These are phyloP conservation scores for Ascochyta fabae DNA, from an alignment of 2,329 filamentous ascomycete genomes.

Conservation along the genomic window DNA sequence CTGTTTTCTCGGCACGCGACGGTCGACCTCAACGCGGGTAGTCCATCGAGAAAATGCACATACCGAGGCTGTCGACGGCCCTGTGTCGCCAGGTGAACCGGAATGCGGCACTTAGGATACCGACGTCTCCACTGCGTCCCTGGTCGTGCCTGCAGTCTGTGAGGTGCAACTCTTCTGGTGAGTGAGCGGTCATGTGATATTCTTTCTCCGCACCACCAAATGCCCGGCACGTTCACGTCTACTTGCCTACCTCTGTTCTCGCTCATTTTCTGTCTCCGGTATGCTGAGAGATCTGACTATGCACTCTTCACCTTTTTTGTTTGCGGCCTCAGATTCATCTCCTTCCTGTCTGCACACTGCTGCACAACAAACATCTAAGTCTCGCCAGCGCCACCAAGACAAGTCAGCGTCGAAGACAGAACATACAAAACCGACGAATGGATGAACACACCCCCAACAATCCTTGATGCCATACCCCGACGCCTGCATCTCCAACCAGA, in stretches of 20 bases:
- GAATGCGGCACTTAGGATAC: slow-evolving; percentile 10
- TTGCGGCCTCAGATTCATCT: neutral
- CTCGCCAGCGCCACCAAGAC: slow-evolving; percentile 23
- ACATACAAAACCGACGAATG: slow-evolving; percentile 75
- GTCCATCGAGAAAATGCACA: slow-evolving; percentile 31
- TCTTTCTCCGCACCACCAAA: slow-evolving; percentile 1
- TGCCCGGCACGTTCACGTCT: slow-evolving; percentile 1
- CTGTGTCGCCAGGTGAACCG: slow-evolving; percentile 30
- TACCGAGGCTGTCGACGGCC: slow-evolving; percentile 28
- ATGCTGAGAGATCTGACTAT: too few relatives aligned
- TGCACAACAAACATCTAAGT: slow-evolving; percentile 5
- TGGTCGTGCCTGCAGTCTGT: slow-evolving; percentile 25
- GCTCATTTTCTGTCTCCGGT: slow-evolving; percentile 14
- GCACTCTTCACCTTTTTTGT: too few relatives aligned
- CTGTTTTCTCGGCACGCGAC: slow-evolving; percentile 22
- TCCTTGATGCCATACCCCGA: slow-evolving; percentile 75
- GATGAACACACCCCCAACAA: slow-evolving; percentile 82
- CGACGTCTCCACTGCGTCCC: slow-evolving; percentile 15
- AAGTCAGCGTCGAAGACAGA: slow-evolving; percentile 66
- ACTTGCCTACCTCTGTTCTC: neutral
- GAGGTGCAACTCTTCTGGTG: slow-evolving; percentile 44
- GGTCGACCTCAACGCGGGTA: slow-evolving; percentile 13
- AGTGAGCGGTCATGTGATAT: slow-evolving; percentile 41
- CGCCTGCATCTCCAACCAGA: slow-evolving; percentile 88
- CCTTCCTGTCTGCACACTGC: neutral